These are phyloP conservation scores for Vigna radiata DNA, from an alignment of 306 rosid genomes.

Conservation along the genomic window DNA sequence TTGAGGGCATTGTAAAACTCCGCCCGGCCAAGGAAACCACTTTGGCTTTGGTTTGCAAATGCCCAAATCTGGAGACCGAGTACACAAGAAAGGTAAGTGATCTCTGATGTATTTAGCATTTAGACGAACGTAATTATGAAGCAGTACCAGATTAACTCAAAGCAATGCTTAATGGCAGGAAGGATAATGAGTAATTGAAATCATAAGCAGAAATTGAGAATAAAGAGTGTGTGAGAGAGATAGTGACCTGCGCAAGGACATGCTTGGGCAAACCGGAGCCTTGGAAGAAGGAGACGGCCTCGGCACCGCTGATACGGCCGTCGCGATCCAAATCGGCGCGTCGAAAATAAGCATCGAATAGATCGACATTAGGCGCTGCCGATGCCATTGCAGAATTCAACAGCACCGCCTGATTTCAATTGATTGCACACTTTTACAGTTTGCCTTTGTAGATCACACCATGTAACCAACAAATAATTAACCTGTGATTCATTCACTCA, in stretches of 20 bases:
- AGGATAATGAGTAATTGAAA: neutral
- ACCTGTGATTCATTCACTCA: slow-evolving; percentile 27
- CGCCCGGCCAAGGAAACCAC: slow-evolving; percentile 78
- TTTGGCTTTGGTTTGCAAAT: slow-evolving; percentile 75
- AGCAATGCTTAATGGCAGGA: neutral
- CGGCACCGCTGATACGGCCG: slow-evolving; percentile 92
- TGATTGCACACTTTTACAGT: neutral
- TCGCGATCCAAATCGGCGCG: slow-evolving; percentile 98
- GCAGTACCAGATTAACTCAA: neutral
- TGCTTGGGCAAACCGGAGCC: slow-evolving; percentile 87
- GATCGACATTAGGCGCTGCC: slow-evolving; percentile 84
- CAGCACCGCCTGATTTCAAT: slow-evolving; percentile 36
- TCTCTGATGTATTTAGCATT: slow-evolving; percentile 16
- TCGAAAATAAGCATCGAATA: slow-evolving; percentile 92
- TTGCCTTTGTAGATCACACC: slow-evolving; percentile 54
- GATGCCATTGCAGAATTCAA: slow-evolving; percentile 70
- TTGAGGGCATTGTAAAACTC: slow-evolving; percentile 98
- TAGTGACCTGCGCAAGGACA: slow-evolving; percentile 86
- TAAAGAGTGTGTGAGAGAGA: neutral
- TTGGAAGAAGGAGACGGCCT: slow-evolving; percentile 94
- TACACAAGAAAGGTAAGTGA: neutral
- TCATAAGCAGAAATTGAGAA: slow-evolving; percentile 4
- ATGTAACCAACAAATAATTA: neutral
- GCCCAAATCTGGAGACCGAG: slow-evolving; percentile 80
- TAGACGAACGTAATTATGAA: slow-evolving; percentile 3